phyloP scores from a whole-genome alignment of 1,284 basidiomycete species.

The Ganoderma lucidum region DNA sequence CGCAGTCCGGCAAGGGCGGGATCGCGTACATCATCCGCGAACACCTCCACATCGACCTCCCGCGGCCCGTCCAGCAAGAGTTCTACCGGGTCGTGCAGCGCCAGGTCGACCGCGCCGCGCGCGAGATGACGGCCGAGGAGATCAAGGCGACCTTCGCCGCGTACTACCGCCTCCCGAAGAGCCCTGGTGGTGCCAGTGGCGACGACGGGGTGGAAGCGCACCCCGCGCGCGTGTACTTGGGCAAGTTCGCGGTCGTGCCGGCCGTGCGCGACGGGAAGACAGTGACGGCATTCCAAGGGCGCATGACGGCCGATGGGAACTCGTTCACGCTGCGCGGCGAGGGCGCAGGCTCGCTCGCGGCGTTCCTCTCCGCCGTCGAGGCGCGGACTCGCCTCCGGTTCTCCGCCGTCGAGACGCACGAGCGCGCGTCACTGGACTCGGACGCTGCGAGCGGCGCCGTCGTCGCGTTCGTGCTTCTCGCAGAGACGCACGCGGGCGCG shows the following conservation, averaged over 20 bases:
- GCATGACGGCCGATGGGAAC: constrained; percentile 83
- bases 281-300: constrained; percentile 79
- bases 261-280: neutral
- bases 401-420: constrained; percentile 90
- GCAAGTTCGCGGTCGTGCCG: constrained; percentile 13
- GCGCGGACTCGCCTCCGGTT: constrained; percentile 84
- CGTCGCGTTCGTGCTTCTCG: constrained; percentile 94
- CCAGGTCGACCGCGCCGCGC: constrained; percentile 90
- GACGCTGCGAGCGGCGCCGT: constrained; percentile 86
- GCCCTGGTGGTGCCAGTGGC: constrained; percentile 21
- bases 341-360: constrained; percentile 95
- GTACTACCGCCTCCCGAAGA: constrained; percentile 74
- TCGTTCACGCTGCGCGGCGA: constrained; percentile 86
- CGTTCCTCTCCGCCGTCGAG: constrained; percentile 89
- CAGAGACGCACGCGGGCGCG: constrained; percentile 54
- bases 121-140: constrained; percentile 95
- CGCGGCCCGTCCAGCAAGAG: constrained; percentile 93
- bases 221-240: constrained; percentile 48
- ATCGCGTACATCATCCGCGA: constrained; percentile 97
- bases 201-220: constrained; percentile 61
- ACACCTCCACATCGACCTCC: constrained; percentile 90
- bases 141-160: constrained; percentile 89
- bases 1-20: constrained; percentile 94
- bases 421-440: constrained; percentile 92
- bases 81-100: constrained; percentile 95